A percentile compares a stretch with the other conserved stretches of the same genome.
phyloP scores from a whole-genome alignment of 306 rosid genomes.

The peach (Prunus persica) region Prunus_persica_NCBIv2 NC_034016.1:17280501-17281000 shows the following conservation, averaged over 20 bases:
- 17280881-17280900: background rate
- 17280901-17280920: background rate
- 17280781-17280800: conserved; percentile 65
- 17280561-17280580: background rate
- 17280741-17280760: background rate
- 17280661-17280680: conserved; percentile 35
- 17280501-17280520: background rate
- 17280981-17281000: background rate
- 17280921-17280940: background rate
- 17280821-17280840: conserved; percentile 63
- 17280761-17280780: conserved; percentile 67
- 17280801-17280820: conserved; percentile 69
- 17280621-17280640: conserved; percentile 68
- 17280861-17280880: background rate
- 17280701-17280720: background rate
- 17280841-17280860: background rate
- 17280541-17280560: background rate
- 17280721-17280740: background rate
- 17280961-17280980: background rate
- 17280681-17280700: conserved; percentile 30
- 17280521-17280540: too few relatives aligned
- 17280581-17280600: conserved; percentile 19
- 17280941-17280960: background rate
- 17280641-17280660: conserved; percentile 49
- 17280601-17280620: conserved; percentile 61